A percentile compares a stretch with the other conserved stretches of the same genome.
Conservation (phyloP, 2,329 filamentous ascomycete genomes). For the Aureobasidium sp. region DNA sequence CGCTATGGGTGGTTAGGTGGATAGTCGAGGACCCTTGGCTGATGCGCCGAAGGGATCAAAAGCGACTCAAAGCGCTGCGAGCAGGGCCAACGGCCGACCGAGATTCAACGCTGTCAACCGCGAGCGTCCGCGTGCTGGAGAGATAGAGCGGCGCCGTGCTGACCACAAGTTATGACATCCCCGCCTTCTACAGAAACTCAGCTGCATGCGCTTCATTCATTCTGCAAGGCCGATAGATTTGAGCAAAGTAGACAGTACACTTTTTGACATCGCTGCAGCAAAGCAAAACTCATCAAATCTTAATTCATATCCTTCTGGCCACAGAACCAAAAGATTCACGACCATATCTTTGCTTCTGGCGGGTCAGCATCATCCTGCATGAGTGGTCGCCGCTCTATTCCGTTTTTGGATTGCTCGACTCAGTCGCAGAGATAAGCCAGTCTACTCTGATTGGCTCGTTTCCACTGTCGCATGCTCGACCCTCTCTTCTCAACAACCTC, state of each 20-base stretch:
- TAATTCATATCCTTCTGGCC: neutral
- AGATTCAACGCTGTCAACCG: constrained; percentile 13
- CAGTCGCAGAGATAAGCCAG: constrained; percentile 15
- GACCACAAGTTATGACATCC: constrained; percentile 2
- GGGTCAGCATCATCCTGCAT: constrained; percentile 15
- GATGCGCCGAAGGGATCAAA: constrained; percentile 7
- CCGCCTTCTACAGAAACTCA: neutral
- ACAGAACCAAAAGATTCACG: neutral
- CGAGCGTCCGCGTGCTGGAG: neutral
- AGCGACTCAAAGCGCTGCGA: constrained; percentile 7
- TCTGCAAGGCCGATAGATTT: neutral
- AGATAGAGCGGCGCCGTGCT: constrained; percentile 4
- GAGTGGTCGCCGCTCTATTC: neutral
- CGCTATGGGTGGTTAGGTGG: constrained; percentile 8
- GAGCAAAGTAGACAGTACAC: neutral
- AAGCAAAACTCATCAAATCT: constrained; percentile 13
- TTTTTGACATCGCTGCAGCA: neutral
- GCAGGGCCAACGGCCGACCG: constrained; percentile 9
- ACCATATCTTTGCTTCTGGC: constrained; percentile 5
- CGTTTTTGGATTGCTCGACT: constrained; percentile 11
- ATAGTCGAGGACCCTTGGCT: constrained; percentile 13
- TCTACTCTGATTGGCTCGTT: constrained; percentile 13
- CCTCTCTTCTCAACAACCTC: neutral
- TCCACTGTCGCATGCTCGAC: constrained; percentile 6
- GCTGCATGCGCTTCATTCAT: neutral